Base-by-base conservation (phyloP, 306 rosid genomes). In the Chamaecrista fasciculata region DNA sequence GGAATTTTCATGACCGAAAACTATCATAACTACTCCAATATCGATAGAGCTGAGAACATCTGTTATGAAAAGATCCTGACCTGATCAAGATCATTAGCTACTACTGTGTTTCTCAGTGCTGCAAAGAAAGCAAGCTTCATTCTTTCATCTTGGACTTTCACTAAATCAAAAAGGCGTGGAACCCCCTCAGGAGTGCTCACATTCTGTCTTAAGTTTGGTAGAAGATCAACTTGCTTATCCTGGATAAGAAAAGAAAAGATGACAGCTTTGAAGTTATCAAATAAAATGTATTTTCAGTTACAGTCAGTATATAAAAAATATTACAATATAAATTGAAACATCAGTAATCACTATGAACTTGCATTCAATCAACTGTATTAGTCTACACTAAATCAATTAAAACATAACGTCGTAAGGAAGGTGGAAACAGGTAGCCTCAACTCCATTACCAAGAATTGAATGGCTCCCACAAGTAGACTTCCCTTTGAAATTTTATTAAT, bases 51-150 rank as follows among this genome's bases (percentile, higher is more conserved):
- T 28, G 34, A 50, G 43, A 50, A n/a, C 25, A 24, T 39, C 24
- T 18, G 11, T 59, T 18, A 33, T 6, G 33, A 63, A 77, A 60
- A 34, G 56, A 43, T 75, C 78, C 79, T 56, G 66, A 94, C 97
- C 98, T 94, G 98, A 65, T 94, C 95, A 50, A 91, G 89, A 81
- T 91, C 92, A 67, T 86, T 82, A 53, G 97, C 97, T 29, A 94
- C 96, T 56, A 94, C 79, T 15, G 97, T 90, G 81, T 88, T 88
- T 69, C 89, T 73, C 62, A 90, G 67, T 72, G 86, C 85, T 6
- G 92, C 82, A 82, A 71, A 94, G 85, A 94, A 94, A 66, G 98
- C 98, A 70, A 94, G 92, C 66, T 91, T 90, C 95, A 90, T 88
- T 70, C 88, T 80, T 74, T 94, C 96, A 65, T 94, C 96, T 63